Evolutionary conservation across 371 early-diverging fungal species (phyloP), one percentile per base, ranked within the genome.

Genomic region (Mortierella sp.): DNA sequence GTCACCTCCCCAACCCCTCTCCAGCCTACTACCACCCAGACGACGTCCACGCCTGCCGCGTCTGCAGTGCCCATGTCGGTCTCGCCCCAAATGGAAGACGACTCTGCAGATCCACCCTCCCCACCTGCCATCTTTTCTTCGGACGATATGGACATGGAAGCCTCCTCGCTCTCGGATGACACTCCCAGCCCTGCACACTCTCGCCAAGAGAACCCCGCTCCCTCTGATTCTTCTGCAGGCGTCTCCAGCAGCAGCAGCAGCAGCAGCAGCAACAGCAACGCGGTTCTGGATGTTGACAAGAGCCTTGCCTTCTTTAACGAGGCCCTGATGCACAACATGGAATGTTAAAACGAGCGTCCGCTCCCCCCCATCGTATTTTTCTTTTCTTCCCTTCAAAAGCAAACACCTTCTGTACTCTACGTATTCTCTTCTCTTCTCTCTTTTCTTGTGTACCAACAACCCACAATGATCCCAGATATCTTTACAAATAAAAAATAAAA

Each of bases 141-240:
- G 7, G 78, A 78, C 24, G 78, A 78, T 51, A 78, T 78, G 78
- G 78, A 78, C 43, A 78, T 78, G 78, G 78, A 78, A 32, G 48
- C 68, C 8, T 75, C 78, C 8, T 79, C 76, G n/a, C 68, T 76
- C 21, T 75, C 78, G 18, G 74, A 70, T 27, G 79, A 81, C 7
- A 49, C 80, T 0, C 74, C 72, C 1, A 80, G 75, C 27, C 75
- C 78, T 27, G 71, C 73, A 0, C 70, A 76, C 8, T 75, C 79
- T 27, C 83, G 80, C 8, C 83, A 80, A 46, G 83, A 76, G 12
- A 81, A 68, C 5, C 56, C 74, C 14, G 16, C 16, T 16, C 16
- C 35, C 24, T 18, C 24, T 35, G 8, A 35, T 65, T 21, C 35
- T 65, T 65, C 65, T 8, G 51, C 71, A 12, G 14, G 38, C 49